Base-by-base conservation (phyloP, 2,329 filamentous ascomycete genomes). In the Fusarium buxicola region DNA sequence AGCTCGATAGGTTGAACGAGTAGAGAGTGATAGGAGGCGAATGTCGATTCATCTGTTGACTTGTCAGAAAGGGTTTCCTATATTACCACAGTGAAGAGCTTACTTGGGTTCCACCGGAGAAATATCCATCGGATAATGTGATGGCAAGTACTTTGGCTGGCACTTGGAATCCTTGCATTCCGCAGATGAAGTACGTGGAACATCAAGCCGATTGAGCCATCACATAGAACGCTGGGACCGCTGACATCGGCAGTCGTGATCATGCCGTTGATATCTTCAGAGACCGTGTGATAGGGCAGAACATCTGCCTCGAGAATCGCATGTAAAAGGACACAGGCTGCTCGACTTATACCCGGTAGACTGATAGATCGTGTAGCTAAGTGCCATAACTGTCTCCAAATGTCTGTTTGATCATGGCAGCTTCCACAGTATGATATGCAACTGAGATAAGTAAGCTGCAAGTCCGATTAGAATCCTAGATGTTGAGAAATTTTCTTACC, bases 101-200 rank as follows among this genome's bases (percentile, higher is more conserved):
- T 80, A 94, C 92, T 88, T 64, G 93, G 90, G 65, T 88, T 88
- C 93, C 94, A 99, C 69, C 85, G 89, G 30, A 88, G 84, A 68
- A 93, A 88, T 2, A 95, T 75, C 95, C 95, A 99, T 68, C 88
- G 84, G 53, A 95, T 85, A 31, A 95, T 84, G 68, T 91, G 86
- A 63, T 87, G 90, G 32, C 87, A 88, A 4, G 88, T 90, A 34
- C 82, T 81, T 65, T 88, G 85, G 64, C 86, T 91, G 31, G 86
- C 85, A 55, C 86, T 89, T 2, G 92, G 90, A 39, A 90, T 86
- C 68, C 89, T 84, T 25, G 85, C 82, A 65, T 90, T 88, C 48
- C 87, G 86, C 35, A 87, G 79, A 53, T 88, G 84, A 31, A 95
- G 80, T 36, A 96, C 75, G 51, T 85, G 84, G 13, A 84, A 80